Conservation (phyloP, 78 protist genomes). For the Chrysochromulina parva region DNA sequence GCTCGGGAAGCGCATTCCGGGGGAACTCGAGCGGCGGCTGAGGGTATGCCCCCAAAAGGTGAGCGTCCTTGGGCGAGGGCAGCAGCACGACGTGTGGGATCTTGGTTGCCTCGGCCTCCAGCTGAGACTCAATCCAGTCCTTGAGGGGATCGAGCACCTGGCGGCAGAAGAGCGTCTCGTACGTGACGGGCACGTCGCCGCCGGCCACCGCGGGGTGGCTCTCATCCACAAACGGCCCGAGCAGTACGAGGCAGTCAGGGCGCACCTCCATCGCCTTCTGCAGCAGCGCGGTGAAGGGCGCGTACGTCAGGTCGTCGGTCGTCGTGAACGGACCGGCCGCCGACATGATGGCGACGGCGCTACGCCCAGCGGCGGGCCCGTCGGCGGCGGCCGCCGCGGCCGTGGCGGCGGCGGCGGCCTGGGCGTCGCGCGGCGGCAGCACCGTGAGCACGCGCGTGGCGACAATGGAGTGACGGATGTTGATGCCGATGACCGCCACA, state of each 20-base stretch:
- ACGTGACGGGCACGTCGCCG: neutral
- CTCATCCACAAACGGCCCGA: constrained; percentile 12
- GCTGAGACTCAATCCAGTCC: neutral
- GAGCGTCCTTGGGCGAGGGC: neutral
- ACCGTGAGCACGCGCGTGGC: neutral
- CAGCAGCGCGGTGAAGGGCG: neutral
- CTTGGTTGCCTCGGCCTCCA: too few species aligned
- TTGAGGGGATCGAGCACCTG: neutral
- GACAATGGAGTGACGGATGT: neutral
- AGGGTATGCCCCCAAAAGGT: neutral
- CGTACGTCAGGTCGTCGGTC: neutral
- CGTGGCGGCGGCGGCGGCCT: neutral
- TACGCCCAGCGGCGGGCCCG: neutral
- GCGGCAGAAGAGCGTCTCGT: neutral
- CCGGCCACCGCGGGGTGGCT: neutral
- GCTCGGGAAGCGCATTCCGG: neutral
- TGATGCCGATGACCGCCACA: neutral
- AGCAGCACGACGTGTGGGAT: neutral
- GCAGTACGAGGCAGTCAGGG: neutral
- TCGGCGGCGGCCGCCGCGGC: neutral
- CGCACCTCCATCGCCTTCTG: neutral
- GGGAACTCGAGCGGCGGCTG: neutral
- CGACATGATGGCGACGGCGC: neutral
- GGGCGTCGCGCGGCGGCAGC: neutral
- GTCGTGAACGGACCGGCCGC: neutral